Evolutionary conservation across 108 stramenopile genomes (phyloP), one percentile per base, ranked within the genome.

Genomic region (Cyclotella choctawhatcheeana): DNA sequence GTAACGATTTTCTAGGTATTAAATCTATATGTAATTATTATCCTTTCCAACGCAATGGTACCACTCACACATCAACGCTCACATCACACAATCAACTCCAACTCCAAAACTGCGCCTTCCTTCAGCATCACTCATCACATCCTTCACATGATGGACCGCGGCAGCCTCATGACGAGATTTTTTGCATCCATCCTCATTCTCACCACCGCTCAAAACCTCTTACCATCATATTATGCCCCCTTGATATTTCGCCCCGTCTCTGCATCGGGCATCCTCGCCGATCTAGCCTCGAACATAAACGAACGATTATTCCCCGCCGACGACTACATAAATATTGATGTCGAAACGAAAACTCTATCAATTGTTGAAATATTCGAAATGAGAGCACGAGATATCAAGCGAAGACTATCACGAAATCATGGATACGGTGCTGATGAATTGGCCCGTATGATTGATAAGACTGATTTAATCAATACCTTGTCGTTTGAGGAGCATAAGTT

Each of bases 401-500:
- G 90, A 48, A 81, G 90, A 21, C 59, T 95, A 22, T 70, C 87
- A 4, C 85, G 92, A 47, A 66, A 67, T n/a, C 94, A 95, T 54
- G 94, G 80, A 5, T 83, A 83, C 58, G 79, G 82, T 22, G 88
- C 92, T 12, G 90, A 92, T 54, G 94, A 95, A 84, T 30, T 95
- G 51, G 86, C 66, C 8, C 73, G 85, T 58, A 92, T 95, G 89
- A 80, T 95, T 32, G 92, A 95, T 64, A 95, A 95, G 86, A 86
- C 87, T 53, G 94, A 93, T 29, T 66, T 95, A 51, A 93, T 95
- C 54, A 82, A 93, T 58, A 81, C 89, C 13, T 58, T 95, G 51
- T 74, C 88, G 14, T 90, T 78, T 68, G 94, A 91, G 79, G 94
- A 95, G 83, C 85, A 93, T 50, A 89, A 89, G 44, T 40, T 78